Evolutionary conservation across 1,139 yeast genomes (phyloP).

Genomic region (Lodderomyces oxycetoniae): DNA sequence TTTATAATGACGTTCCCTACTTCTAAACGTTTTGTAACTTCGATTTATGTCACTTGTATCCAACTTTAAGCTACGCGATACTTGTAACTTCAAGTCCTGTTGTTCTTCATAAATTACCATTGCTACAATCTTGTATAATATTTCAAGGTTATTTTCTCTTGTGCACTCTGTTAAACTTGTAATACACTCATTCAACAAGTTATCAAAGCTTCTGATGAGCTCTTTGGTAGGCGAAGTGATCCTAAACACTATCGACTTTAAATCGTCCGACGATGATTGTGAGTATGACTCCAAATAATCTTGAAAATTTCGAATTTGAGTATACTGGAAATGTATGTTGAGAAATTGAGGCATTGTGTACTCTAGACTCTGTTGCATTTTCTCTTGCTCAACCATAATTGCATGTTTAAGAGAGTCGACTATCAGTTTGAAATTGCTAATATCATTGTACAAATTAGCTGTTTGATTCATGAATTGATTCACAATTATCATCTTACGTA

Average conservation of each 20-base stretch:
- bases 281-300: slow-evolving; percentile 66
- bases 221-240: slow-evolving; percentile 51
- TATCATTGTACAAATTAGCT: slow-evolving; percentile 58
- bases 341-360: slow-evolving; percentile 59
- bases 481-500: slow-evolving; percentile 57
- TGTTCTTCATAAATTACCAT: slow-evolving; percentile 76
- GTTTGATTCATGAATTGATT: slow-evolving; percentile 73
- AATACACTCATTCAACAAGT: slow-evolving; percentile 56
- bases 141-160: slow-evolving; percentile 59
- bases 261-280: slow-evolving; percentile 57
- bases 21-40: slow-evolving; percentile 35
- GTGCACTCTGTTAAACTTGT: slow-evolving; percentile 64
- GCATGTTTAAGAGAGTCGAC: slow-evolving; percentile 47
- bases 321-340: slow-evolving; percentile 63
- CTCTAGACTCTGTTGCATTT: slow-evolving; percentile 45
- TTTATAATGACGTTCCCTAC: slow-evolving; percentile 57
- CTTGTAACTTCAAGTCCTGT: slow-evolving; percentile 62
- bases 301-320: slow-evolving; percentile 68
- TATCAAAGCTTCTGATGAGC: slow-evolving; percentile 59
- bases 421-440: slow-evolving; percentile 51
- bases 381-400: slow-evolving; percentile 51
- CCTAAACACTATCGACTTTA: slow-evolving; percentile 59
- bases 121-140: slow-evolving; percentile 69
- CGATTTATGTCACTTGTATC: slow-evolving; percentile 18
- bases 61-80: slow-evolving; percentile 44